phyloP scores from a whole-genome alignment of 2,329 filamentous ascomycete genomes.

The Triangularia setosa region DNA sequence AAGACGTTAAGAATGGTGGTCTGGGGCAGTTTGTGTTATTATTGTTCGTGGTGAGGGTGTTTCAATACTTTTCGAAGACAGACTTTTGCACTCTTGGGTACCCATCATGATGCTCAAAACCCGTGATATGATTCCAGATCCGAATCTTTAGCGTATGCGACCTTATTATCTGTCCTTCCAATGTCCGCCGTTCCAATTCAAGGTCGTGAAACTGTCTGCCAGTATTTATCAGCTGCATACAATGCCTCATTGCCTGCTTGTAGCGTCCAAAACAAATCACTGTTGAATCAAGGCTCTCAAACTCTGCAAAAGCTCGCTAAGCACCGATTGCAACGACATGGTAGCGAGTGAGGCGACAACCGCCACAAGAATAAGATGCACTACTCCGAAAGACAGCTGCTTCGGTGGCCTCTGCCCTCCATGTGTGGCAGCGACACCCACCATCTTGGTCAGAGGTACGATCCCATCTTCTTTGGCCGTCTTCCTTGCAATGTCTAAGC shows the following conservation, averaged over 20 bases:
- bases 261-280: background rate
- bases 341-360: conserved; percentile 12
- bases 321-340: background rate
- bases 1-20: background rate
- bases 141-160: too few species aligned
- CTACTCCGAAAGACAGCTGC: background rate
- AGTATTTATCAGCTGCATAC: too few species aligned
- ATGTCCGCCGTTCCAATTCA: too few species aligned
- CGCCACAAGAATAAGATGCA: conserved; percentile 20
- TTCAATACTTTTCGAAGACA: background rate
- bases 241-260: too few species aligned
- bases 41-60: background rate
- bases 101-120: too few species aligned
- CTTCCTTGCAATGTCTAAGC: conserved; percentile 32
- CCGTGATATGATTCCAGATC: too few species aligned
- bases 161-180: too few species aligned
- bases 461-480: conserved; percentile 31
- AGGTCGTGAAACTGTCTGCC: too few species aligned
- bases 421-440: conserved; percentile 31
- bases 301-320: background rate
- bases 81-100: background rate
- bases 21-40: too few species aligned
- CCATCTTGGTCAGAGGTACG: conserved; percentile 38
- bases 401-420: conserved; percentile 3
- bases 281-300: background rate